phyloP scores from a whole-genome alignment of 345 rosid species.

The Eucalyptus urophylla region DNA sequence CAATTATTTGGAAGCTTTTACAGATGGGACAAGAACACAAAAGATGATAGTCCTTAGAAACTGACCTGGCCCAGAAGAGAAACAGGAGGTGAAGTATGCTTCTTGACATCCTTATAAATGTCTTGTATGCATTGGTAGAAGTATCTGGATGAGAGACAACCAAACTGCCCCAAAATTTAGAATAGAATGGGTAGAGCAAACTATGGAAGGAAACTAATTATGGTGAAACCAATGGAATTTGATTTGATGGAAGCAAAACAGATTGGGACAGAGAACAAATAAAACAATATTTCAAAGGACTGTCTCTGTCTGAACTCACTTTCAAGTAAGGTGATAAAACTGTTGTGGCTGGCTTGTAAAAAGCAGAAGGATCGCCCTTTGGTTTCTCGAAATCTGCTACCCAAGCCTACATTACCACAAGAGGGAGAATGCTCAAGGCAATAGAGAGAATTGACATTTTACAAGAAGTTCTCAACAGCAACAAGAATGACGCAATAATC shows the following conservation, averaged over 20 bases:
- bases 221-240: background rate
- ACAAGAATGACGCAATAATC: background rate
- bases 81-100: slow-evolving; percentile 84
- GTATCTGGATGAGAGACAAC: slow-evolving; percentile 94
- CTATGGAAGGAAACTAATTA: background rate
- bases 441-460: background rate
- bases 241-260: background rate
- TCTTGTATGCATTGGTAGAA: slow-evolving; percentile 74
- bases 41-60: background rate
- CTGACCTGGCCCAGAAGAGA: slow-evolving; percentile 90
- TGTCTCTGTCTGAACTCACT: slow-evolving; percentile 31
- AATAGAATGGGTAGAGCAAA: background rate
- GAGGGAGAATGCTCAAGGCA: background rate
- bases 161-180: slow-evolving; percentile 51
- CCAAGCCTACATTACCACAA: slow-evolving; percentile 47
- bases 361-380: slow-evolving; percentile 90
- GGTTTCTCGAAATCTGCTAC: slow-evolving; percentile 96
- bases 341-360: slow-evolving; percentile 77
- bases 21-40: background rate
- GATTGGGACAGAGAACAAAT: background rate
- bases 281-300: background rate
- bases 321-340: slow-evolving; percentile 86
- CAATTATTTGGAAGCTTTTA: background rate
- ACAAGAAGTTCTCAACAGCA: background rate
- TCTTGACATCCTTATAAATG: slow-evolving; percentile 45